Evolutionary conservation across 768 basidiomycete species (phyloP), one percentile per base, ranked within the genome.

Genomic region (Mrakia hoshinonis): DNA sequence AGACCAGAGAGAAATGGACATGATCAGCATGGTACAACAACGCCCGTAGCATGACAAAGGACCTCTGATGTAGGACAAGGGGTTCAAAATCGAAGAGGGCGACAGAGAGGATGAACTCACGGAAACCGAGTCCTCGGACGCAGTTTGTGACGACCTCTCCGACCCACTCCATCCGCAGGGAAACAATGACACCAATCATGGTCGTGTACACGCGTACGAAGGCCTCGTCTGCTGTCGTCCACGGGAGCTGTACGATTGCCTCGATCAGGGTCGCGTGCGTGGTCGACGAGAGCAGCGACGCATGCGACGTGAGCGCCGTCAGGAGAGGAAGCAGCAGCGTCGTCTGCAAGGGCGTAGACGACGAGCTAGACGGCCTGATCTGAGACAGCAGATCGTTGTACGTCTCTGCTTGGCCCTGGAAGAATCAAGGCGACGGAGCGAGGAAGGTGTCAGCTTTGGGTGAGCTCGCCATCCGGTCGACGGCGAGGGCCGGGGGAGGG

Each of bases 361-460:
- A 31, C 13, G 70, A 49, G 22, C 34, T 29, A 20, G 67, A 24
- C 2, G 77, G 79, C 60, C 75, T 73, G 75, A 99, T 97, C 74
- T 94, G 91, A 68, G 87, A 84, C 7, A 97, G 87, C 39, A 99
- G 87, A 74, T 94, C 90, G 74, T 96, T 87, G 78, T 92, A 98
- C 22, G 88, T 83, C 61, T 87, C 86, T 70, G 83, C 83, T 70
- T 84, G 82, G 52, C 91, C 89, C 90, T 95, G 77, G 0, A 29
- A 31, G 1, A 20, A 51, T 18, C 49, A 51, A n/a, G 22, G 6
- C 11, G 22, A 22, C 22, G 34, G 36, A 29, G n/a, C 6, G n/a
- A 9, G 20, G 36, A 22, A 1, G 1, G 4, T 20, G 36, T 61
- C 31, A 61, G 58, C 58, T 68, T 55, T 52, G 38, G 46, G 26